Evolutionary conservation across 805 yeast species (phyloP).

Genomic region (Candida odintsovae): DNA sequence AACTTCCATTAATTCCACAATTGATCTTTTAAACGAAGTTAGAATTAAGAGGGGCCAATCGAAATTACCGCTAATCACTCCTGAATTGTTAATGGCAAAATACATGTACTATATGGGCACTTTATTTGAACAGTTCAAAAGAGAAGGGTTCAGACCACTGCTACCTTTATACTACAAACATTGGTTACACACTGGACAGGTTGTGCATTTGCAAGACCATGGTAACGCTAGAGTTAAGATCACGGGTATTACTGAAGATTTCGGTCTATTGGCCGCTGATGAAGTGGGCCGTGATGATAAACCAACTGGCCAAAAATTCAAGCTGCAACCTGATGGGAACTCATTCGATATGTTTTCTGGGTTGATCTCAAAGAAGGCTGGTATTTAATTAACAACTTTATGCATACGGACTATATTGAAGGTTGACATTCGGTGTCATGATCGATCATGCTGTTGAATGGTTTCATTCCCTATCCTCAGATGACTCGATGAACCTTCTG

Average conservation of each 20-base stretch:
- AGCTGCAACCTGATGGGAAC: slow-evolving; percentile 95
- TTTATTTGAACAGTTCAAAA: slow-evolving; percentile 53
- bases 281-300: slow-evolving; percentile 45
- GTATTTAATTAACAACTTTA: not conserved
- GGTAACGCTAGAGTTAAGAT: slow-evolving; percentile 53
- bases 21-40: slow-evolving; percentile 52
- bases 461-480: too few species aligned
- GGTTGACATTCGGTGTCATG: too few species aligned
- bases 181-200: slow-evolving; percentile 82
- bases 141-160: slow-evolving; percentile 63
- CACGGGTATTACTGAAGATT: slow-evolving; percentile 76
- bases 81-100: slow-evolving; percentile 58
- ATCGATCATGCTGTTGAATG: too few species aligned
- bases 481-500: too few species aligned
- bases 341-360: slow-evolving; percentile 95
- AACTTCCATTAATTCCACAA: slow-evolving; percentile 72
- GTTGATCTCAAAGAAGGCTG: slow-evolving; percentile 57
- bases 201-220: slow-evolving; percentile 59
- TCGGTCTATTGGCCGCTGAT: slow-evolving; percentile 76
- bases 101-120: slow-evolving; percentile 59
- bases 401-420: too few species aligned
- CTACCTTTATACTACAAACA: slow-evolving; percentile 65
- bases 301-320: slow-evolving; percentile 50
- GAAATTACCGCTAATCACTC: slow-evolving; percentile 22
- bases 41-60: slow-evolving; percentile 36